phyloP scores from a whole-genome alignment of 1,139 yeast species.

The Pichia terricola region DNA sequence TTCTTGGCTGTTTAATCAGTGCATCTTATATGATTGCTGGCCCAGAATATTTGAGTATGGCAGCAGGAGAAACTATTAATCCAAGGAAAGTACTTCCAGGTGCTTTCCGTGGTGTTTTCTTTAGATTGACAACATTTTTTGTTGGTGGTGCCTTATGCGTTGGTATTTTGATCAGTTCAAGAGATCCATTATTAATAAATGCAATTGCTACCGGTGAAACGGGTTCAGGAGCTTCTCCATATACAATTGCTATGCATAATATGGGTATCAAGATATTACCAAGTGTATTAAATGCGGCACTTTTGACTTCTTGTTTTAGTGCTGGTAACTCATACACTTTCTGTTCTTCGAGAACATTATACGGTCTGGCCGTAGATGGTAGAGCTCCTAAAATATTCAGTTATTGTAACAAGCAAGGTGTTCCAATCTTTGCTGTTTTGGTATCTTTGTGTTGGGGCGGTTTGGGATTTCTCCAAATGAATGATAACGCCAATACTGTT shows the following conservation, averaged over 20 bases:
- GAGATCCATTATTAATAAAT: conserved; percentile 36
- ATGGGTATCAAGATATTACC: conserved; percentile 48
- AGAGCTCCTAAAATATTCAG: conserved; percentile 41
- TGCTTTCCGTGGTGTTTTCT: conserved; percentile 71
- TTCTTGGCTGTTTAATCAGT: conserved; percentile 34
- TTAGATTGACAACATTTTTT: conserved; percentile 61
- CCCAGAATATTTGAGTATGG: conserved; percentile 45
- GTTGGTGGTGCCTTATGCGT: conserved; percentile 53
- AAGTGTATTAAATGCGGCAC: conserved; percentile 50
- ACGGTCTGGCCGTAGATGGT: conserved; percentile 52
- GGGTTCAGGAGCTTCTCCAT: conserved; percentile 57
- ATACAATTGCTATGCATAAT: conserved; percentile 52
- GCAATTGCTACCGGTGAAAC: conserved; percentile 39
- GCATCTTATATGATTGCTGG: conserved; percentile 45
- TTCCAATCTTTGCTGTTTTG: conserved; percentile 27
- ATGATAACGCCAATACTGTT: conserved; percentile 52
- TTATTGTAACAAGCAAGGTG: conserved; percentile 40
- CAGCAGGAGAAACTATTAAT: conserved; percentile 48
- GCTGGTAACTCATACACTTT: conserved; percentile 69
- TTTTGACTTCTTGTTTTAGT: conserved; percentile 55
- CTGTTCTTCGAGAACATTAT: conserved; percentile 48
- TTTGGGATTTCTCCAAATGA: conserved; percentile 47
- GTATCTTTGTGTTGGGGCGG: conserved; percentile 32
- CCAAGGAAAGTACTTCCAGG: conserved; percentile 72
- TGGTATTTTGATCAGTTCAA: conserved; percentile 47